Base-by-base conservation (phyloP, 2,329 filamentous ascomycete genomes). In the Thelonectria rubi region DNA sequence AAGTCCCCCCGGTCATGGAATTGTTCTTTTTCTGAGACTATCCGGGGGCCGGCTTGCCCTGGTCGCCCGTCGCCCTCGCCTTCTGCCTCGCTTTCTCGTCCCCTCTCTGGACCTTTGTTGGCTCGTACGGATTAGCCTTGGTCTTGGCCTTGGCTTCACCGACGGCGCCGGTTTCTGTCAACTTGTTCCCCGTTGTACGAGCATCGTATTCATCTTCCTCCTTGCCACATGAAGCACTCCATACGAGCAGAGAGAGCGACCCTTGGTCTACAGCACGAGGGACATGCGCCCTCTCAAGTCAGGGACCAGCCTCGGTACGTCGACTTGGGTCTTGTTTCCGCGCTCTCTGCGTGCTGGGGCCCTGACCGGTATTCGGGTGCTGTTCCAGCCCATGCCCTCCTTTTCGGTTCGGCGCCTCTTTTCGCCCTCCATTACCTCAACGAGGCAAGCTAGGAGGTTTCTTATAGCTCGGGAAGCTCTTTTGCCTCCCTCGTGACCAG, bases 1-100 rank as follows among this genome's bases (percentile, higher is more conserved):
- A 37, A n/a, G n/a, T 52, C 53, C 67, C 34, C 68, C 67, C 58
- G 63, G 69, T 63, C 65, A 51, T 72, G 51, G 70, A 72, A 72
- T 72, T 72, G 70, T 72, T 72, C 65, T 71, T 72, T 69, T 70
- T 70, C 69, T 62, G 49, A 54, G 34, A 62, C 66, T 63, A 61
- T 63, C 58, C 53, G 60, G 58, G 56, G 57, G 47, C 60, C 47
- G 50, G 48, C 54, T 57, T 62, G 51, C 53, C 48, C 65, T 62
- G 60, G 62, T 47, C 58, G 46, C 48, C 26, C 26, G 26, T 30
- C 26, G 26, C 26, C 26, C 45, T 43, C 30, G 51, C 40, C 46
- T 39, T 43, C 53, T 45, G 49, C 48, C 43, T 20, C 18, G 40
- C 39, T 21, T 24, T 42, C 47, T 51, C 32, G 32, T 24, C 45